A percentile compares a stretch with the other conserved stretches of the same genome.
Evolutionary conservation across 306 rosid genomes (phyloP).

Genomic region (Cucumis melo): DNA sequence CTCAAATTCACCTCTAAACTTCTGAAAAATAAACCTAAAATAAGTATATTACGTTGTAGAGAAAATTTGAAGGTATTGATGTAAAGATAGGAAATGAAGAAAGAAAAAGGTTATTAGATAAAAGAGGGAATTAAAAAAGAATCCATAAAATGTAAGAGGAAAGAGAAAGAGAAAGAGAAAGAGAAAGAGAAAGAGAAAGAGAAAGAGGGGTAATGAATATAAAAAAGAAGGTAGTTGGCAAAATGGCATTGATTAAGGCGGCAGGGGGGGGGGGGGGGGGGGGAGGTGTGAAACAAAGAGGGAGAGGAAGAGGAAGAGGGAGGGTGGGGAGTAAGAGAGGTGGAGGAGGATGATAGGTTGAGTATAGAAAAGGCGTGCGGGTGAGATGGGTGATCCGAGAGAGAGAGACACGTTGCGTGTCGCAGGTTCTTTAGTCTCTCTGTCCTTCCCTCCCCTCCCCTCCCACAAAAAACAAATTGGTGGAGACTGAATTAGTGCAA

Average conservation of each 20-base stretch:
- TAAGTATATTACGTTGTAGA: too few relatives aligned
- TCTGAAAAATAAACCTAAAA: too few relatives aligned
- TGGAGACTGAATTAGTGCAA: not conserved
- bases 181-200: too few relatives aligned
- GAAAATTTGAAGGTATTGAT: too few relatives aligned
- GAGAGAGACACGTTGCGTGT: constrained; percentile 3
- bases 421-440: not conserved
- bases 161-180: too few relatives aligned
- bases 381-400: not conserved
- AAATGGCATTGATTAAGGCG: not conserved
- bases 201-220: not conserved
- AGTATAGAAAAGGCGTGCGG: not conserved
- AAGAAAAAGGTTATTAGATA: too few relatives aligned
- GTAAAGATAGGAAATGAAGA: too few relatives aligned
- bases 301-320: not conserved
- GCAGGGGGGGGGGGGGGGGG: not conserved
- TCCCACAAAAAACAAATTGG: not conserved
- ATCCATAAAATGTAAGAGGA: too few relatives aligned
- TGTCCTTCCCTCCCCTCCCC: not conserved
- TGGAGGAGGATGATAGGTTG: not conserved
- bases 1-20: too few relatives aligned
- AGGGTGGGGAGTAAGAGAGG: not conserved
- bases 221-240: not conserved
- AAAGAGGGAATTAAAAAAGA: too few relatives aligned
- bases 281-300: too few relatives aligned